phyloP scores from a whole-genome alignment of 1,284 basidiomycete genomes.

The Ceratobasidium papillatum region DNA sequence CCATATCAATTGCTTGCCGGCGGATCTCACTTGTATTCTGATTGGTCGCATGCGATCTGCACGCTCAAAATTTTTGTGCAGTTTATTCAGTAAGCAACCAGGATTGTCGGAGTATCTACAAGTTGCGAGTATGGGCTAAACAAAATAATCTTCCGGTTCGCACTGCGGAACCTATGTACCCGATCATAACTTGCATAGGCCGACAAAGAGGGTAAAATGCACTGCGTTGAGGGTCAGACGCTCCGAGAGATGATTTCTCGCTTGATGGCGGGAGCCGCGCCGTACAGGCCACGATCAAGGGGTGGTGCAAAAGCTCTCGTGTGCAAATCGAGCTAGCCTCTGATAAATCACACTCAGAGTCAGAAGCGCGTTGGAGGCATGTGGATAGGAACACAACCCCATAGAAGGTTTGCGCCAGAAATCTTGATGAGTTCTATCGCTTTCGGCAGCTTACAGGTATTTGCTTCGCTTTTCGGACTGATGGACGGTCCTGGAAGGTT shows the following conservation, averaged over 20 bases:
- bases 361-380: conserved; percentile 32
- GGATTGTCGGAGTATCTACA: no score
- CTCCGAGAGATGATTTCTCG: conserved; percentile 23
- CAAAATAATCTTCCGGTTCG: neutral
- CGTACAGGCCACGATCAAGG: conserved; percentile 18
- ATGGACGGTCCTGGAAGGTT: neutral
- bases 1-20: neutral
- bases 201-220: neutral
- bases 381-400: conserved; percentile 37
- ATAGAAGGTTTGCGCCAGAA: conserved; percentile 27
- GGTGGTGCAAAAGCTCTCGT: conserved; percentile 34
- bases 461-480: conserved; percentile 25
- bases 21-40: neutral
- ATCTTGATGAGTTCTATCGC: conserved; percentile 18
- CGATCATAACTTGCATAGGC: conserved; percentile 16
- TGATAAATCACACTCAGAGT: conserved; percentile 19
- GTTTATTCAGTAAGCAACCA: no score
- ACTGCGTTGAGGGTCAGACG: conserved; percentile 18
- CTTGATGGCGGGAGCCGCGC: conserved; percentile 28
- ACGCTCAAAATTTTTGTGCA: neutral
- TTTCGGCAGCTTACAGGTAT: conserved; percentile 36
- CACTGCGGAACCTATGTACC: conserved; percentile 9
- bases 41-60: neutral
- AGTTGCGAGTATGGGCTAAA: neutral
- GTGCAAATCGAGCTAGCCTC: conserved; percentile 38